phyloP scores from a whole-genome alignment of 106 monocot genomes.

The Posidonia australis region DNA sequence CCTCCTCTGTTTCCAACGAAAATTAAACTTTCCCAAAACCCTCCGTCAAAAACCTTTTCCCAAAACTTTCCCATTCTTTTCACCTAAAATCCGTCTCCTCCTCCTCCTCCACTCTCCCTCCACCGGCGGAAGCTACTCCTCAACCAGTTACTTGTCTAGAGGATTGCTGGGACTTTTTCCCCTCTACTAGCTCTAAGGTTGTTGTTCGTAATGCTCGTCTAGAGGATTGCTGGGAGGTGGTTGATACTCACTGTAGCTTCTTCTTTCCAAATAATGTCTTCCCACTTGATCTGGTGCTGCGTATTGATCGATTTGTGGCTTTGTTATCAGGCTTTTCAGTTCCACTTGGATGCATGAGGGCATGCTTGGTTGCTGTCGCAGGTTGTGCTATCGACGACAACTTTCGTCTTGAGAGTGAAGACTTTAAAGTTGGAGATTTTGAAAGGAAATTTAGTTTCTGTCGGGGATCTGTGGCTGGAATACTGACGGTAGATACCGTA shows the following conservation, averaged over 20 bases:
- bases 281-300: constrained; percentile 63
- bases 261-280: constrained; percentile 78
- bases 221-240: constrained; percentile 93
- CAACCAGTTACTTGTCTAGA: too few species aligned
- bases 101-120: too few species aligned
- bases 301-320: constrained; percentile 59
- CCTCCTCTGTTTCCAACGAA: too few species aligned
- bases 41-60: too few species aligned
- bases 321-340: constrained; percentile 59
- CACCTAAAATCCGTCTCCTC: too few species aligned
- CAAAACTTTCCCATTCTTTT: too few species aligned
- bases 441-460: constrained; percentile 41
- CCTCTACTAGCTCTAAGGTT: constrained; percentile 40
- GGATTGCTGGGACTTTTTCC: constrained; percentile 56
- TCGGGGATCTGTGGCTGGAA: constrained; percentile 60
- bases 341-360: constrained; percentile 57
- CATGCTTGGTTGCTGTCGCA: constrained; percentile 65
- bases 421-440: constrained; percentile 39
- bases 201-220: constrained; percentile 66
- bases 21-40: too few species aligned
- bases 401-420: constrained; percentile 36
- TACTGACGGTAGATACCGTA: constrained; percentile 73
- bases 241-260: constrained; percentile 80
- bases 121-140: too few species aligned
- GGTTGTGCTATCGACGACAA: constrained; percentile 12